These are phyloP conservation scores for Pisolithus marmoratus DNA, from an alignment of 768 basidiomycete species.

Conservation along the genomic window DNA sequence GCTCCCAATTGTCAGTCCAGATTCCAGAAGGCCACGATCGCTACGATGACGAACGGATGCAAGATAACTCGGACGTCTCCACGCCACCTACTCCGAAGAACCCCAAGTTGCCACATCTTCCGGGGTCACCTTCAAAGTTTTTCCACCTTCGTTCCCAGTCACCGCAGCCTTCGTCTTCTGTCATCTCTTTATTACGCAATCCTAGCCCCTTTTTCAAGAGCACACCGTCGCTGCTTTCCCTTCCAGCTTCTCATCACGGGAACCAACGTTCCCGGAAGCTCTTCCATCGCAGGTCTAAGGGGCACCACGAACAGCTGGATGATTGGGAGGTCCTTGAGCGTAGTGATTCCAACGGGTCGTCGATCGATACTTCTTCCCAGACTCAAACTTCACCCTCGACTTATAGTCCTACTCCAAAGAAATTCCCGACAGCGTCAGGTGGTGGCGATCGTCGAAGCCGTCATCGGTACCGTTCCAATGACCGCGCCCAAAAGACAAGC, in stretches of 20 bases:
- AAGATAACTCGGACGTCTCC: slow-evolving; percentile 28
- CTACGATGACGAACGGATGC: slow-evolving; percentile 26
- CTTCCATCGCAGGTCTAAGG: slow-evolving; percentile 31
- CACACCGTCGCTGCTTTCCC: slow-evolving; percentile 24
- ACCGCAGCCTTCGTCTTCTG: slow-evolving; percentile 30
- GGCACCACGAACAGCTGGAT: slow-evolving; percentile 25
- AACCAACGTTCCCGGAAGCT: slow-evolving; percentile 27
- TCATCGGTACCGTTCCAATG: slow-evolving; percentile 4
- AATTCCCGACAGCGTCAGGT: slow-evolving; percentile 7
- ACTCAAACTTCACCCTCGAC: slow-evolving; percentile 10
- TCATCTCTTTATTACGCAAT: slow-evolving; percentile 29
- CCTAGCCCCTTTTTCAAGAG: slow-evolving; percentile 32
- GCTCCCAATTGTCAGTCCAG: slow-evolving; percentile 29
- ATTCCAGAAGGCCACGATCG: slow-evolving; percentile 28
- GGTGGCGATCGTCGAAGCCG: slow-evolving; percentile 3
- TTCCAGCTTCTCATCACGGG: slow-evolving; percentile 29
- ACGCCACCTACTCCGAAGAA: slow-evolving; percentile 29
- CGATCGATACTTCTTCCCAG: slow-evolving; percentile 11
- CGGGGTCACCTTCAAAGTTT: slow-evolving; percentile 26
- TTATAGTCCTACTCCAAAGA: slow-evolving; percentile 11
- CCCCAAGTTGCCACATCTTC: slow-evolving; percentile 24
- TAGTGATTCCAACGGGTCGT: slow-evolving; percentile 22
- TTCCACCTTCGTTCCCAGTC: slow-evolving; percentile 27
- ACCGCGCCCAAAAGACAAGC: slow-evolving; percentile 21
- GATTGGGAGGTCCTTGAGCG: slow-evolving; percentile 30